A percentile compares a stretch with the other conserved stretches of the same genome.
phyloP scores from a whole-genome alignment of 345 rosid species.

The Brassica nigra region DNA sequence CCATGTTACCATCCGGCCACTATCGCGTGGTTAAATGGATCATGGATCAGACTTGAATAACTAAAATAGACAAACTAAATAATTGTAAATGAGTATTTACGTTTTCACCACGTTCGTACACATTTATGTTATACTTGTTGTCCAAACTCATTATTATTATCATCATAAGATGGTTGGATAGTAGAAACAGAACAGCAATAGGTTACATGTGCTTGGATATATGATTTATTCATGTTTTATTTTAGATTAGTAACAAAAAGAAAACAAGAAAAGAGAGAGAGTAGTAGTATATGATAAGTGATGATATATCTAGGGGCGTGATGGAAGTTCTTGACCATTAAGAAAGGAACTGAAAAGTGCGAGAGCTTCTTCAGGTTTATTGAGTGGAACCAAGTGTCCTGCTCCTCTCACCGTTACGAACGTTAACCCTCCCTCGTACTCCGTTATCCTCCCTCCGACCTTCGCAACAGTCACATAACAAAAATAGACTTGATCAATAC shows the following conservation, averaged over 20 bases:
- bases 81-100: background rate
- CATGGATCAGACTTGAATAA: too few species aligned
- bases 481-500: background rate
- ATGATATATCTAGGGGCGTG: constrained; percentile 21
- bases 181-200: constrained; percentile 3
- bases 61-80: too few species aligned
- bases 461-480: constrained; percentile 16
- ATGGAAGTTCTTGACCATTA: constrained; percentile 40
- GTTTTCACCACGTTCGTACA: background rate
- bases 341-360: constrained; percentile 51
- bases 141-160: constrained; percentile 2
- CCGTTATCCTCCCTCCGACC: constrained; percentile 69
- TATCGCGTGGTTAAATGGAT: too few species aligned
- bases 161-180: constrained; percentile 7
- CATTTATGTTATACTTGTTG: constrained; percentile 10
- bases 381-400: constrained; percentile 63
- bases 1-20: too few species aligned
- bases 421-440: constrained; percentile 54
- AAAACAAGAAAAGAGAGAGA: background rate
- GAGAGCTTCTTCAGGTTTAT: constrained; percentile 61
- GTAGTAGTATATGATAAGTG: background rate
- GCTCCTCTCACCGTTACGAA: constrained; percentile 66
- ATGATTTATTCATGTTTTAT: constrained; percentile 14
- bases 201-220: background rate
- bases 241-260: background rate